Evolutionary conservation across 495 filamentous ascomycete species (phyloP), one percentile per base, ranked within the genome.

Genomic region (Rhypophila decipiens): DNA sequence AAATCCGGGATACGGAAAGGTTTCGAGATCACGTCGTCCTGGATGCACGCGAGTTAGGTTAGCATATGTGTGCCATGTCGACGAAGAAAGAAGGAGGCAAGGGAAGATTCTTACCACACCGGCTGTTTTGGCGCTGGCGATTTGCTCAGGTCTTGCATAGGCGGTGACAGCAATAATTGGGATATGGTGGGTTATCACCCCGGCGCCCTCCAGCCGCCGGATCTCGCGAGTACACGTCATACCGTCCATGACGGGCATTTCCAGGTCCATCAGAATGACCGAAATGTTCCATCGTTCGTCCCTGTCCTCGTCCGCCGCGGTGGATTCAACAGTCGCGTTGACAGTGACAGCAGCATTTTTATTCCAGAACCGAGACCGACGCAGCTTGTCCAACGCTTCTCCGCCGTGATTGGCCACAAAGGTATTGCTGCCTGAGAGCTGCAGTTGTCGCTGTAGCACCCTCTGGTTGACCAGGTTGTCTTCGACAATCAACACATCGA

Each of bases 191-290:
- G 61, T 61, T 35, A 77, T 72, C 47, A 63, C 64, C 3, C 76
- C 80, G 44, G 65, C 53, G 34, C 47, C 50, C 55, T 88, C 83
- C 48, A 85, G 69, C 51, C 79, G 70, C 1, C 88, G 74, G 42
- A 94, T 90, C 47, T 73, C 75, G 29, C 71, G 65, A 13, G 85
- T 82, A 44, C 86, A 87, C n/a, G 76, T 80, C 56, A 84, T 76
- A 44, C 88, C 88, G 59, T 90, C 85, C 87, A 91, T 90, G 21
- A 90, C 75, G 0, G 87, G 87, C 88, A 91, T 91, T 58, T 90
- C 87, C 45, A 88, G 74, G 52, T 93, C 88, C 87, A 90, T 90
- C 12, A 90, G 59, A 17, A 90, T 78, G 36, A 89, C 76, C 40
- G 78, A 79, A 3, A 88, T 70, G 47, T 75, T 64, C 2, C 21